phyloP scores from a whole-genome alignment of 2,329 filamentous ascomycete species.

The Penicillium griseofulvum region DNA sequence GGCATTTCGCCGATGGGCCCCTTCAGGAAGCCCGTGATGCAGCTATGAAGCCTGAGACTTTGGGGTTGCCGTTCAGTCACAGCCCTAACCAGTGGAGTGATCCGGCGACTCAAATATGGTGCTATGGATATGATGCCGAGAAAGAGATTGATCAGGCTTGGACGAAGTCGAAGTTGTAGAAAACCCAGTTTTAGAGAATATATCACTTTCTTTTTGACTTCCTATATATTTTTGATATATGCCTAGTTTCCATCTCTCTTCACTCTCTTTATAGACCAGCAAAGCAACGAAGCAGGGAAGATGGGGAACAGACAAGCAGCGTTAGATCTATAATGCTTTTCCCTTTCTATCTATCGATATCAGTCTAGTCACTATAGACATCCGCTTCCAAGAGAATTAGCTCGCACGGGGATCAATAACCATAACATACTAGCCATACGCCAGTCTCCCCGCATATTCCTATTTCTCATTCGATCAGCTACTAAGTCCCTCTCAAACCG shows the following conservation, averaged over 20 bases:
- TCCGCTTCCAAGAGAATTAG: too few relatives aligned
- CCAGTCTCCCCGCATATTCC: not conserved
- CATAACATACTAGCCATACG: not conserved
- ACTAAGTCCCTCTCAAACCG: not conserved
- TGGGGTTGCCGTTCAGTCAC: conserved; percentile 35
- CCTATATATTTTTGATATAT: not conserved
- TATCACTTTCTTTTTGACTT: not conserved
- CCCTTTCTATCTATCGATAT: not conserved
- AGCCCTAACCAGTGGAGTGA: conserved; percentile 53
- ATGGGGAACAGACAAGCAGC: not conserved
- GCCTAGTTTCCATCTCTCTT: not conserved
- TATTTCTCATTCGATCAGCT: not conserved
- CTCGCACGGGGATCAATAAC: too few relatives aligned
- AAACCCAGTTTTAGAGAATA: not conserved
- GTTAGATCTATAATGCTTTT: not conserved
- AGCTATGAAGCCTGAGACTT: conserved; percentile 44
- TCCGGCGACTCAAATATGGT: conserved; percentile 48
- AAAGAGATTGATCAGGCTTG: conserved; percentile 35
- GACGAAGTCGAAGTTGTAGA: not conserved
- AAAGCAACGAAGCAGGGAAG: too few relatives aligned
- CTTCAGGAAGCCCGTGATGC: conserved; percentile 44
- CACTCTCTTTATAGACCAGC: too few relatives aligned
- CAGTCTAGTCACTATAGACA: not conserved
- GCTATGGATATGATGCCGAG: conserved; percentile 51
- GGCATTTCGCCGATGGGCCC: conserved; percentile 49